Evolutionary conservation across 2,329 filamentous ascomycete genomes (phyloP), one percentile per base, ranked within the genome.

Genomic region (Microcyclospora pomicola): DNA sequence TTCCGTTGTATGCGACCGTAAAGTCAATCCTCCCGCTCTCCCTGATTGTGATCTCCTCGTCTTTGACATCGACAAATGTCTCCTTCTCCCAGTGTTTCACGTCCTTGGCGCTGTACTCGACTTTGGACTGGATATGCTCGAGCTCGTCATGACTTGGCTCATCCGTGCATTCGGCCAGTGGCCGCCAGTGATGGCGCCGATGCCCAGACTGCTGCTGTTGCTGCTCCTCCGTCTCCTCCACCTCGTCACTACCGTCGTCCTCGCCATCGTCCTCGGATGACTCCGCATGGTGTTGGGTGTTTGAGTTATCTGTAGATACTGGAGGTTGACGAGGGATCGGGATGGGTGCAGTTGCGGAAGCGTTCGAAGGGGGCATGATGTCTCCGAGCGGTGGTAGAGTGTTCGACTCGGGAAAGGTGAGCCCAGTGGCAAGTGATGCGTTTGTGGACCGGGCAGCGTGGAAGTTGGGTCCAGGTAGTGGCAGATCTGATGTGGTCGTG

Each of bases 1-100:
- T 77, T 35, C 75, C 75, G 42, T 76, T 72, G 48, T 75, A 71
- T 27, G 71, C 66, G 32, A 78, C 62, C 34, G 63, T 60, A 75
- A 75, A 79, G 13, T 73, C 66, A 16, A 79, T 66, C 27, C 69
- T 66, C 31, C 71, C 70, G 42, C 65, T 70, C 42, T 68, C 66
- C n/a, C 58, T 55, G 6, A 71, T 66, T 9, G 58, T 59, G 44
- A 73, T 67, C 42, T 77, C 72, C 0, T 72, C 71, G 44, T 78
- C 73, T 6, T 76, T 66, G 7, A 75, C 57, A 3, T 68, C 61
- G 16, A 64, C 59, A 47, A 71, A 76, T 7, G 74, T 69, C 44
- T 66, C 63, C 42, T 66, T 65, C 51, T 77, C 70, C 71, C 72
- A 77, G 49, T 76, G 66, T 14, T 65, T 57, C 49, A 75, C 66